Evolutionary conservation across 1,284 basidiomycete genomes (phyloP), one percentile per base, ranked within the genome.

Genomic region (Fomitopsis betulina): DNA sequence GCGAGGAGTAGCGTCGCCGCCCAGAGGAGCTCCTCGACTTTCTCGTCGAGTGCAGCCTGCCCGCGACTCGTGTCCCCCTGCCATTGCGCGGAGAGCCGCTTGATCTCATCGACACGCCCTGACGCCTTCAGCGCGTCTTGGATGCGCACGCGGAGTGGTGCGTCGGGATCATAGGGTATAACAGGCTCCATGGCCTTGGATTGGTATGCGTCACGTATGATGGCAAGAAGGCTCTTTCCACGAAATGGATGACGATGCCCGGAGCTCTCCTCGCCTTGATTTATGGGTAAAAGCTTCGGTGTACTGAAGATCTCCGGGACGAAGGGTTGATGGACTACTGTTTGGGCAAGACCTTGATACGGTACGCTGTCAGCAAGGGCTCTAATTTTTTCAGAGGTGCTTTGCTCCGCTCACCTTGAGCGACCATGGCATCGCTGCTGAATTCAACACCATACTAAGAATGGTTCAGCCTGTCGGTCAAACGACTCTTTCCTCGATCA

Each of bases 391-490:
- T 12, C 30, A 3, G 17, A n/a, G 3, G 9, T 23, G 27, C 19
- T 21, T 8, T 21, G 10, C 37, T 45, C 38, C 15, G 39, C 21
- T 50, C 45, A 79, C 79, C 81, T 72, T 81, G 79, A 3, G 84
- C 83, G 1, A 86, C 71, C 63, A 86, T 73, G 0, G 78, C 72
- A 55, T 79, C 75, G 59, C 80, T 81, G 0, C 75, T 75, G 62
- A 89, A 88, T 62, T 89, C 86, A 3, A 80, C 68, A 4, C 81
- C 86, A 61, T 85, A 85, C 76, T 85, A 60, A 10, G 53, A 5
- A 32, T 25, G 2, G 6, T 12, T 53, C 7, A 37, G 45, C 42
- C n/a, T 21, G 1, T 23, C 23, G 23, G 39, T 40, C 25, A 30
- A 30, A 4, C 8, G 8, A 4, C 27, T 30, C 27, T 30, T 30